A percentile compares a stretch with the other conserved stretches of the same genome.
Evolutionary conservation across 805 yeast species (phyloP).

Genomic region (Candida vaughaniae): DNA sequence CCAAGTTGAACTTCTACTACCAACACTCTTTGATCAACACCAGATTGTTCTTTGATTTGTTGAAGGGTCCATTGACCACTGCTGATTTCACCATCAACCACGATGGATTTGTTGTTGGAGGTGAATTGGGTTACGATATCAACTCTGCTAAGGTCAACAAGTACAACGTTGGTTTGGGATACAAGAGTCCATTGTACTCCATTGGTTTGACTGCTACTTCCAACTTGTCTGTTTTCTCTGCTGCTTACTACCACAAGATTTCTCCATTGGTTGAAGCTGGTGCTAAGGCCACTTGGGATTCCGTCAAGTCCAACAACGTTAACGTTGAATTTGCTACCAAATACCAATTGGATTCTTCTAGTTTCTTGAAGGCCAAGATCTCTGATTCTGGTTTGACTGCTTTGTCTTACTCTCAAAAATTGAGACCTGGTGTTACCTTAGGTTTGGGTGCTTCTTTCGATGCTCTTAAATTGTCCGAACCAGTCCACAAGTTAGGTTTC

Average conservation of each 20-base stretch:
- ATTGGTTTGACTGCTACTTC: conserved; percentile 80
- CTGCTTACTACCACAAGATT: conserved; percentile 96
- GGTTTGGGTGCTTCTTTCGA: conserved; percentile 98
- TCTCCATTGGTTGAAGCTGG: conserved; percentile 92
- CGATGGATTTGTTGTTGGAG: conserved; percentile 96
- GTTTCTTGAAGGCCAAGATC: conserved; percentile 94
- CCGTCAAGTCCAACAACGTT: conserved; percentile 77
- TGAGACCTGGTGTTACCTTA: conserved; percentile 93
- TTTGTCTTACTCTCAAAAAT: conserved; percentile 87
- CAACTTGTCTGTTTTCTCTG: conserved; percentile 86
- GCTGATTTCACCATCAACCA: conserved; percentile 95
- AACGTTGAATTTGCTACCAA: conserved; percentile 95
- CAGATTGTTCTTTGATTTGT: conserved; percentile 89
- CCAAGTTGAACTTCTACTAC: conserved; percentile 87
- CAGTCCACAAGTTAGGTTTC: conserved; percentile 97
- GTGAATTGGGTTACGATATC: conserved; percentile 95
- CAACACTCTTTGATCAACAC: conserved; percentile 91
- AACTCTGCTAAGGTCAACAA: conserved; percentile 88
- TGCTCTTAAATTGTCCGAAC: conserved; percentile 91
- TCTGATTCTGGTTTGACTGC: conserved; percentile 96
- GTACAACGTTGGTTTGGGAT: conserved; percentile 92
- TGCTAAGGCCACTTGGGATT: conserved; percentile 95
- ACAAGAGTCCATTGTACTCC: conserved; percentile 84
- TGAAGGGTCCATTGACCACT: conserved; percentile 92
- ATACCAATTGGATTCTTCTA: conserved; percentile 82